phyloP scores from a whole-genome alignment of 2,329 filamentous ascomycete species.

The Verticillium klebahnii region DNA sequence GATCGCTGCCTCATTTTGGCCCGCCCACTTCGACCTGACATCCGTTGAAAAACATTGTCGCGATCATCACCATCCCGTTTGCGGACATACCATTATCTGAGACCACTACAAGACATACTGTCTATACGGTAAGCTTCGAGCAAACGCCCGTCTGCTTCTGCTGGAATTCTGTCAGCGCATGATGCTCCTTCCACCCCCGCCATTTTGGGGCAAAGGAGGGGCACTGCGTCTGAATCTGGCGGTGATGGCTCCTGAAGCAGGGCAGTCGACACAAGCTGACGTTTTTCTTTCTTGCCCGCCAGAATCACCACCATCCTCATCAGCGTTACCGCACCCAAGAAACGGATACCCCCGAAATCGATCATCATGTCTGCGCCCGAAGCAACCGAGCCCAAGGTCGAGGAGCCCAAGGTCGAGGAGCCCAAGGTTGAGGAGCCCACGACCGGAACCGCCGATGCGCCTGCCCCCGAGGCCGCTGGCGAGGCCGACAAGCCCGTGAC shows the following conservation, averaged over 20 bases:
- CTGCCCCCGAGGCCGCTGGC: conserved; percentile 10
- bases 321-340: background rate
- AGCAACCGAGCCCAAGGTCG: conserved; percentile 51
- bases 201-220: conserved; percentile 4
- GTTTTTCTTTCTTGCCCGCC: background rate
- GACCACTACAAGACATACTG: conserved; percentile 7
- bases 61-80: conserved; percentile 6
- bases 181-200: background rate
- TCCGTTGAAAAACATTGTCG: background rate
- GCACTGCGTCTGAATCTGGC: conserved; percentile 5
- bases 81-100: conserved; percentile 9
- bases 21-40: conserved; percentile 12
- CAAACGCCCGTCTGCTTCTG: background rate
- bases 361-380: conserved; percentile 44
- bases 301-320: background rate
- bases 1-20: conserved; percentile 13
- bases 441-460: conserved; percentile 14
- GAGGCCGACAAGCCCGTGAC: conserved; percentile 39
- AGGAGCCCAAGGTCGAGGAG: conserved; percentile 40
- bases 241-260: background rate
- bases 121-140: conserved; percentile 1
- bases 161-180: background rate
- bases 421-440: conserved; percentile 21
- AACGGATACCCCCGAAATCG: background rate
- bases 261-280: conserved; percentile 6